phyloP scores from a whole-genome alignment of 768 basidiomycete species.

The Hysterangium stoloniferum region DNA sequence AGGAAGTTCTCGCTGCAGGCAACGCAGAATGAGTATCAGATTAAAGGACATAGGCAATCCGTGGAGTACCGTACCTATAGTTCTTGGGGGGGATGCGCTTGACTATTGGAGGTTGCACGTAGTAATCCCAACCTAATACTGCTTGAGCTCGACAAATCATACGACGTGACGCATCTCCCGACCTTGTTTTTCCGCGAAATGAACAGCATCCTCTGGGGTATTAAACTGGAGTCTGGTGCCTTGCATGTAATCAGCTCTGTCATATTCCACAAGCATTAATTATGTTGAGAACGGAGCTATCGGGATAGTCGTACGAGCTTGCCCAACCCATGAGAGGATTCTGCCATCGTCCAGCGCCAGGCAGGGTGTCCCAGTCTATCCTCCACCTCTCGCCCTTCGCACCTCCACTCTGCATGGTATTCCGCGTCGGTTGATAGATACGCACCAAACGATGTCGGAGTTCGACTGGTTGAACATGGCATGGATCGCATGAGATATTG shows the following conservation, averaged over 20 bases:
- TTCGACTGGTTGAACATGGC: conserved; percentile 45
- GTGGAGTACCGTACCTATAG: conserved; percentile 37
- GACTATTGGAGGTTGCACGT: conserved; percentile 56
- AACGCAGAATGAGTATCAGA: not conserved
- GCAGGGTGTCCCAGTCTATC: conserved; percentile 90
- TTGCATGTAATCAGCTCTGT: conserved; percentile 93
- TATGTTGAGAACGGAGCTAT: not conserved
- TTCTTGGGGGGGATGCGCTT: conserved; percentile 79
- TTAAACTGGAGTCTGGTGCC: conserved; percentile 78
- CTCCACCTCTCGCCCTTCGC: conserved; percentile 85
- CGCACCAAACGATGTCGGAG: conserved; percentile 82
- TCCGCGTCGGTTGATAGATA: conserved; percentile 87
- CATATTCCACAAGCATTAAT: not conserved
- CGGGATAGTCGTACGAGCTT: conserved; percentile 62
- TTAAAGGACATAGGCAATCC: not conserved
- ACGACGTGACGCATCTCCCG: conserved; percentile 14
- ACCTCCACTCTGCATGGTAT: conserved; percentile 91
- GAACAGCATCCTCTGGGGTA: conserved; percentile 83
- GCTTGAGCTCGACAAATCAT: conserved; percentile 9
- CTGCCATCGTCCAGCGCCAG: conserved; percentile 90
- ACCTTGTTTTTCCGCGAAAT: conserved; percentile 98
- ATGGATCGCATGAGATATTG: not conserved
- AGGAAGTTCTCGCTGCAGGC: conserved; percentile 64
- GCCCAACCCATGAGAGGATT: conserved; percentile 98
- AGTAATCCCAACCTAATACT: conserved; percentile 97